A percentile compares a stretch with the other conserved stretches of the same genome.
Evolutionary conservation across 116 monocot species (phyloP).

Genomic region (Dioscorea cayenensis): DNA sequence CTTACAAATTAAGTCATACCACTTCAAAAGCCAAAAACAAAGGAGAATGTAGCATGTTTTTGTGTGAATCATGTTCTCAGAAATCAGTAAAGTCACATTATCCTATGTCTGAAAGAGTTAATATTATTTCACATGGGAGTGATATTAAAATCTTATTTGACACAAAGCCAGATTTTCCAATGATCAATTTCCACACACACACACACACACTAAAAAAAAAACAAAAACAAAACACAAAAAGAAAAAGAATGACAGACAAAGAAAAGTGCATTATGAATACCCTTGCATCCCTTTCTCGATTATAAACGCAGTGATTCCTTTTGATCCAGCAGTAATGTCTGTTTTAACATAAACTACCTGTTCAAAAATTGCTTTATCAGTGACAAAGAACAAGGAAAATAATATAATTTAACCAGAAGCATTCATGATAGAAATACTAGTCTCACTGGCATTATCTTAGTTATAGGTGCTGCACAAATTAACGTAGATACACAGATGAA

Average conservation of each 20-base stretch:
- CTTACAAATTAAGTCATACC: neutral
- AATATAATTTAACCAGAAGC: neutral
- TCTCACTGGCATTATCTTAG: no score
- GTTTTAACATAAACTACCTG: constrained; percentile 98
- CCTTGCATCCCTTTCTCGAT: constrained; percentile 97
- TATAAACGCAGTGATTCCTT: constrained; percentile 97
- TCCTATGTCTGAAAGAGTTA: no score
- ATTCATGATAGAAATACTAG: no score
- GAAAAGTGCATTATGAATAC: constrained; percentile 23
- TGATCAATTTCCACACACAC: no score
- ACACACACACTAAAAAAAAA: neutral
- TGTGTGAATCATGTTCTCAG: no score
- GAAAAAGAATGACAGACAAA: neutral
- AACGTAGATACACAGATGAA: neutral
- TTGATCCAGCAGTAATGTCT: constrained; percentile 75
- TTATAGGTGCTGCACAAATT: neutral
- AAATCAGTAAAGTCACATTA: no score
- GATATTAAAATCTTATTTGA: no score
- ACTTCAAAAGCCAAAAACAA: no score
- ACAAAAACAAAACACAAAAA: neutral
- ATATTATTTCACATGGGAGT: no score
- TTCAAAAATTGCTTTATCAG: constrained; percentile 25
- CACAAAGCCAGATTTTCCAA: no score
- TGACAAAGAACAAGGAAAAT: neutral
- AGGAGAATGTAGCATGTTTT: no score